phyloP scores from a whole-genome alignment of 108 stramenopile species.

The Cylindrotheca fusiformis region DNA sequence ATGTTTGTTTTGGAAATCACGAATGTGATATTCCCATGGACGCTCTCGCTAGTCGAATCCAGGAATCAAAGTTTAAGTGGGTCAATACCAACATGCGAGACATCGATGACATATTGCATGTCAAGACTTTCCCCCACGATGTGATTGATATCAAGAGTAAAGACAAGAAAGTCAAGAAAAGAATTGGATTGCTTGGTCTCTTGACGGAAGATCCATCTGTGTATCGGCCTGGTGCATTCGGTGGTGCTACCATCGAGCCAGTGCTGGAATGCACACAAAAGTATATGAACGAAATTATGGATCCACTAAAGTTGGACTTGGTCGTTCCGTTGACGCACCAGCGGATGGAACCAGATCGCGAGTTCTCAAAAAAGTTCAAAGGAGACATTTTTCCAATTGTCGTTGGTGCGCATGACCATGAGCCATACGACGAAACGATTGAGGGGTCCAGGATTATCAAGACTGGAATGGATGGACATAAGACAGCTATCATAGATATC shows the following conservation, averaged over 20 bases:
- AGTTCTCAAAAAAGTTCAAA: conserved; percentile 25
- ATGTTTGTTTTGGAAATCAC: conserved; percentile 81
- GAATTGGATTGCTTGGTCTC: conserved; percentile 60
- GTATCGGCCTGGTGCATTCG: conserved; percentile 62
- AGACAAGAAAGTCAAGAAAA: conserved; percentile 22
- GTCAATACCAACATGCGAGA: conserved; percentile 48
- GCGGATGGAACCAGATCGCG: conserved; percentile 37
- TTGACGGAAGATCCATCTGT: conserved; percentile 64
- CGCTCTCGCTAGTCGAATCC: conserved; percentile 31
- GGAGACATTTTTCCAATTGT: conserved; percentile 29
- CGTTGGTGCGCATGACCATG: conserved; percentile 63
- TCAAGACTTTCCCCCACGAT: conserved; percentile 45
- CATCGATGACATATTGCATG: conserved; percentile 27
- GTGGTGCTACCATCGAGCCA: conserved; percentile 41
- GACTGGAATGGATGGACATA: conserved; percentile 35
- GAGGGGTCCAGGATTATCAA: conserved; percentile 35
- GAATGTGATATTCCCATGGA: conserved; percentile 50
- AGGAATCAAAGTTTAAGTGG: conserved; percentile 29
- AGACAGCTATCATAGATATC: conserved; percentile 40
- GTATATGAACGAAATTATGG: conserved; percentile 11
- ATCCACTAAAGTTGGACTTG: conserved; percentile 21
- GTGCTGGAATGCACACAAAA: conserved; percentile 25
- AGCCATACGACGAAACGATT: conserved; percentile 26
- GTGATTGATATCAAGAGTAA: conserved; percentile 30
- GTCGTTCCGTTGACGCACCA: conserved; percentile 78